Conservation (phyloP, 2,329 filamentous ascomycete genomes). For the Fusarium ambrosium region DNA sequence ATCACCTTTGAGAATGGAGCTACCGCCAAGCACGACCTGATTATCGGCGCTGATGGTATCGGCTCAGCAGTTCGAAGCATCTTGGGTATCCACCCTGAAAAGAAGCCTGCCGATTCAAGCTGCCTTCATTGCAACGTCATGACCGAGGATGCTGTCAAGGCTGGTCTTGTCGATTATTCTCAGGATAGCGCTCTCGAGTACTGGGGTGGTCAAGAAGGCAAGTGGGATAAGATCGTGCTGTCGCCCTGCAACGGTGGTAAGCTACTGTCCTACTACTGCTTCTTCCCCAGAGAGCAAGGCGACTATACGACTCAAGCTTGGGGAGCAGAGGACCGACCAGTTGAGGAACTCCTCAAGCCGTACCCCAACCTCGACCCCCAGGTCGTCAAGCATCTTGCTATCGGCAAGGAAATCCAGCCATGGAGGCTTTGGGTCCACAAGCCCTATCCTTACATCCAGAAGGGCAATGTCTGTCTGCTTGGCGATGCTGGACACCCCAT, state of each 20-base stretch:
- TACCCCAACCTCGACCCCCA: slow-evolving; percentile 72
- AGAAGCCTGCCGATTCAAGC: slow-evolving; percentile 69
- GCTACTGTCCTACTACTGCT: slow-evolving; percentile 78
- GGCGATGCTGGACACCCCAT: slow-evolving; percentile 78
- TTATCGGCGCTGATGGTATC: slow-evolving; percentile 77
- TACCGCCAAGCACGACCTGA: slow-evolving; percentile 67
- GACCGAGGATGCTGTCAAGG: slow-evolving; percentile 70
- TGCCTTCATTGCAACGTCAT: slow-evolving; percentile 76
- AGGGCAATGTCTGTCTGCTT: slow-evolving; percentile 67
- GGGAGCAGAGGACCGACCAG: slow-evolving; percentile 64
- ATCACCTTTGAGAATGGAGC: slow-evolving; percentile 68
- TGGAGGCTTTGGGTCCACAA: slow-evolving; percentile 74
- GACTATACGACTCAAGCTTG: slow-evolving; percentile 72
- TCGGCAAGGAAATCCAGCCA: slow-evolving; percentile 73
- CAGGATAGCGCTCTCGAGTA: slow-evolving; percentile 73
- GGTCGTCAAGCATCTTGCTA: slow-evolving; percentile 69
- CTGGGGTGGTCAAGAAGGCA: slow-evolving; percentile 75
- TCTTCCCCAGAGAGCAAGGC: slow-evolving; percentile 66
- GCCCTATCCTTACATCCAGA: slow-evolving; percentile 70
- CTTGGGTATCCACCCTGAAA: slow-evolving; percentile 72
- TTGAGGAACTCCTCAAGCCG: slow-evolving; percentile 71
- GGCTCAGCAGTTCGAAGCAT: slow-evolving; percentile 73
- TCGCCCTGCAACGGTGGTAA: slow-evolving; percentile 77
- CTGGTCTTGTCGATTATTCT: slow-evolving; percentile 74
- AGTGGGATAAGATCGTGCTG: slow-evolving; percentile 78